phyloP scores from a whole-genome alignment of 164 flowering plant genomes.

The Stephania yunnanensis region DNA sequence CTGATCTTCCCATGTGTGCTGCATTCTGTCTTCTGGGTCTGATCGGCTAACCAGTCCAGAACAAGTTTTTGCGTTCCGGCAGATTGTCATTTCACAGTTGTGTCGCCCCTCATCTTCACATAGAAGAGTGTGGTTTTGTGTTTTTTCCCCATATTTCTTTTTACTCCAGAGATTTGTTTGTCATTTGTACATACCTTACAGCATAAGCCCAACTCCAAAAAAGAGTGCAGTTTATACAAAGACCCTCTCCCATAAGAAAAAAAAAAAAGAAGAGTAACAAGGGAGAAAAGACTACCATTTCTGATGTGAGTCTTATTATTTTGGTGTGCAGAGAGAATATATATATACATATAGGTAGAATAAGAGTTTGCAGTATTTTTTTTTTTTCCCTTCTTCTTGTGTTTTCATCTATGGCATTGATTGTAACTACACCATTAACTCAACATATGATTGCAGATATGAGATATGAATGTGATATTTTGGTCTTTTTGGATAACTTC shows the following conservation, averaged over 20 bases:
- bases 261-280: constrained; percentile 12
- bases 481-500: constrained; percentile 32
- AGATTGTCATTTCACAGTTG: constrained; percentile 24
- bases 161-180: constrained; percentile 18
- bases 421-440: constrained; percentile 30
- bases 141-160: constrained; percentile 19
- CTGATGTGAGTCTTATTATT: constrained; percentile 32
- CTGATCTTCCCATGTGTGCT: constrained; percentile 18
- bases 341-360: constrained; percentile 23
- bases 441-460: constrained; percentile 24
- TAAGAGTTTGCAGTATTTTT: constrained; percentile 19
- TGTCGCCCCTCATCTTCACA: constrained; percentile 41
- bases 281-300: constrained; percentile 38
- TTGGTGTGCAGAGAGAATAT: constrained; percentile 41
- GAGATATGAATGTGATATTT: constrained; percentile 24
- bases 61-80: constrained; percentile 22
- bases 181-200: constrained; percentile 48
- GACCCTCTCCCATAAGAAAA: constrained; percentile 37
- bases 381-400: constrained; percentile 11
- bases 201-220: constrained; percentile 18
- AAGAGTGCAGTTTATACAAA: constrained; percentile 47
- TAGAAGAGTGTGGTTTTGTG: constrained; percentile 34
- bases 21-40: constrained; percentile 8
- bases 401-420: not conserved
- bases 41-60: constrained; percentile 15